phyloP scores from a whole-genome alignment of 2,329 filamentous ascomycete genomes.

The Aspergillus sp. region DNA sequence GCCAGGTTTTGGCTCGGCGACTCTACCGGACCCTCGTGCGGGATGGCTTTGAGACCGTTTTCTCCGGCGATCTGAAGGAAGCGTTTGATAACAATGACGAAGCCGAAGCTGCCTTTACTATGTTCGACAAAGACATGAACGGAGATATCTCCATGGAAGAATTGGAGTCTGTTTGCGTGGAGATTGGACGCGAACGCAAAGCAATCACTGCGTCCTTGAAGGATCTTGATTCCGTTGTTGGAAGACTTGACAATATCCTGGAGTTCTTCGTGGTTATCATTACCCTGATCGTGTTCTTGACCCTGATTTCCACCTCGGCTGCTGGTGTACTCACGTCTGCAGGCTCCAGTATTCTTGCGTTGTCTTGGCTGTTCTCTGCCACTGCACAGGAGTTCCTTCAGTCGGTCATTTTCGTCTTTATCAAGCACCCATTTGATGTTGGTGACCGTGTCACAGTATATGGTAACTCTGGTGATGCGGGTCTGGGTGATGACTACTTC shows the following conservation, averaged over 20 bases:
- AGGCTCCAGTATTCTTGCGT: slow-evolving; percentile 80
- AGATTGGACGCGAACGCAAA: slow-evolving; percentile 92
- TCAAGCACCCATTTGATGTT: slow-evolving; percentile 97
- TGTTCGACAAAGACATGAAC: slow-evolving; percentile 97
- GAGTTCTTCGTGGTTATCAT: slow-evolving; percentile 83
- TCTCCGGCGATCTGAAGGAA: slow-evolving; percentile 72
- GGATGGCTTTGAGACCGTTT: slow-evolving; percentile 74
- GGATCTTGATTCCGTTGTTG: slow-evolving; percentile 89
- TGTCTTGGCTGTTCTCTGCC: slow-evolving; percentile 89
- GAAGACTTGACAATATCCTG: slow-evolving; percentile 85
- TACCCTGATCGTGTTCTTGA: slow-evolving; percentile 81
- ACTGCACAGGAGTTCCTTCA: slow-evolving; percentile 94
- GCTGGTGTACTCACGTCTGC: slow-evolving; percentile 87
- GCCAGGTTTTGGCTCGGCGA: slow-evolving; percentile 82
- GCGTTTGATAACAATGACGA: slow-evolving; percentile 84
- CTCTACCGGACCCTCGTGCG: slow-evolving; percentile 82
- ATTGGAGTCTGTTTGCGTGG: slow-evolving; percentile 87
- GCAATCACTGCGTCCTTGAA: slow-evolving; percentile 93
- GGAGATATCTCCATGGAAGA: slow-evolving; percentile 96
- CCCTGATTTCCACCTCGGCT: slow-evolving; percentile 86
- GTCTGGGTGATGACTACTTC: slow-evolving; percentile 89
- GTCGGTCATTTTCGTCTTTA: slow-evolving; percentile 91
- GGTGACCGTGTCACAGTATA: slow-evolving; percentile 92
- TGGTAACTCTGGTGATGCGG: slow-evolving; percentile 77
- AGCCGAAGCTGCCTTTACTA: slow-evolving; percentile 81